Percentiles rank a stretch among this genome's conserved stretches.
phyloP scores from a whole-genome alignment of 2,329 filamentous ascomycete species.

The Colletotrichum tropicale region DNA sequence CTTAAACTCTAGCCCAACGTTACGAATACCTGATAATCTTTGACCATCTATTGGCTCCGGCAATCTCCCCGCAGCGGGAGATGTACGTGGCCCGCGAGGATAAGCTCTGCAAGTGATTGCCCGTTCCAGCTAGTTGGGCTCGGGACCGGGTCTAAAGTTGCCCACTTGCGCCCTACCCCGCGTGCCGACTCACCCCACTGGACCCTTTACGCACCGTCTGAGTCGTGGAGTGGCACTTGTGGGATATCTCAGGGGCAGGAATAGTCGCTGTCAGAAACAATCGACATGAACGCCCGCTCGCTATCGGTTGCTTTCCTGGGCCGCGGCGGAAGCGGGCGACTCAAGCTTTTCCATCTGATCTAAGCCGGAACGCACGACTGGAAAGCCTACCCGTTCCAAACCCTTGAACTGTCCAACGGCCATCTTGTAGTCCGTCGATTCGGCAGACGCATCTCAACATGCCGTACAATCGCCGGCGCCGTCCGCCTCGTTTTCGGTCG shows the following conservation, averaged over 20 bases:
- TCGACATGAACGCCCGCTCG: neutral
- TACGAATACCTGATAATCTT: neutral
- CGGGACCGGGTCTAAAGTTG: neutral
- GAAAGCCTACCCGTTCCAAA: neutral
- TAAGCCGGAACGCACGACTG: neutral
- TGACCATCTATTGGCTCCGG: neutral
- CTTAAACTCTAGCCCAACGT: neutral
- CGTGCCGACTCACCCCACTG: neutral
- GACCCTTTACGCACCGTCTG: neutral
- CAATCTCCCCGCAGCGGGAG: neutral
- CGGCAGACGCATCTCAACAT: neutral
- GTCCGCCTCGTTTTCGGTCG: neutral
- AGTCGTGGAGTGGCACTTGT: neutral
- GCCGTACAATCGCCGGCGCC: neutral
- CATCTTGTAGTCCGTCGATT: neutral
- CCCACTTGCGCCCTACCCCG: neutral
- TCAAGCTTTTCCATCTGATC: neutral
- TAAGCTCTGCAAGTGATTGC: neutral
- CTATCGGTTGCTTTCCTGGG: neutral
- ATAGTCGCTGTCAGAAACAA: neutral
- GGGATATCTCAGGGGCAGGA: neutral
- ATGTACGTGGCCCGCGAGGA: constrained; percentile 6
- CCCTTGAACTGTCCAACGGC: neutral
- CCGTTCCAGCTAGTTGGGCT: neutral
- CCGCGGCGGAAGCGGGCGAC: neutral